A percentile compares a stretch with the other conserved stretches of the same genome.
phyloP scores from a whole-genome alignment of 2,329 filamentous ascomycete species.

The Penicillium sumatraense region DNA sequence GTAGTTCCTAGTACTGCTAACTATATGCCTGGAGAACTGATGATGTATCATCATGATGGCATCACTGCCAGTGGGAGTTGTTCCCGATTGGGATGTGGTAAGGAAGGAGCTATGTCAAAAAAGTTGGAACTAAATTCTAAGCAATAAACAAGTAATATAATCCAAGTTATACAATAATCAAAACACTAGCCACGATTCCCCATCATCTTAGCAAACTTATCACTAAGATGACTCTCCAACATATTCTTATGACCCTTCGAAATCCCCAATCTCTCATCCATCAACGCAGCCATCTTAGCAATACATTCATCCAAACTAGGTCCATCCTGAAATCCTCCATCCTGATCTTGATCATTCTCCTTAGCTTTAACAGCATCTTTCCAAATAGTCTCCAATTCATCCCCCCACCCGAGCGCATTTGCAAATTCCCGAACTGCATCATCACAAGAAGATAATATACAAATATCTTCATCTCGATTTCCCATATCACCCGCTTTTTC shows the following conservation, averaged over 20 bases:
- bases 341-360: slow-evolving; percentile 43
- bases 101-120: too few species aligned
- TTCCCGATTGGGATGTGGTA: too few species aligned
- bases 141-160: too few species aligned
- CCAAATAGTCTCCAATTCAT: slow-evolving; percentile 77
- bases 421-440: slow-evolving; percentile 73
- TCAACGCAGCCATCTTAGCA: slow-evolving; percentile 52
- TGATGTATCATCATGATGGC: too few species aligned
- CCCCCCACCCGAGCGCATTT: slow-evolving; percentile 74
- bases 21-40: too few species aligned
- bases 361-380: slow-evolving; percentile 62
- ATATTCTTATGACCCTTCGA: slow-evolving; percentile 46
- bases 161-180: too few species aligned
- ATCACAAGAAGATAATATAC: slow-evolving; percentile 77
- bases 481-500: slow-evolving; percentile 79
- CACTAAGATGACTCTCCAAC: slow-evolving; percentile 30
- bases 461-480: slow-evolving; percentile 71
- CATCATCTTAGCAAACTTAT: slow-evolving; percentile 26
- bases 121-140: too few species aligned
- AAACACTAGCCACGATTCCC: too few species aligned
- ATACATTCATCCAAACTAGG: slow-evolving; percentile 57
- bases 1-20: too few species aligned
- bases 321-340: slow-evolving; percentile 43
- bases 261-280: slow-evolving; percentile 52
- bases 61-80: too few species aligned